phyloP scores from a whole-genome alignment of 495 filamentous ascomycete genomes.

The Hypoxylon cercidicola region DNA sequence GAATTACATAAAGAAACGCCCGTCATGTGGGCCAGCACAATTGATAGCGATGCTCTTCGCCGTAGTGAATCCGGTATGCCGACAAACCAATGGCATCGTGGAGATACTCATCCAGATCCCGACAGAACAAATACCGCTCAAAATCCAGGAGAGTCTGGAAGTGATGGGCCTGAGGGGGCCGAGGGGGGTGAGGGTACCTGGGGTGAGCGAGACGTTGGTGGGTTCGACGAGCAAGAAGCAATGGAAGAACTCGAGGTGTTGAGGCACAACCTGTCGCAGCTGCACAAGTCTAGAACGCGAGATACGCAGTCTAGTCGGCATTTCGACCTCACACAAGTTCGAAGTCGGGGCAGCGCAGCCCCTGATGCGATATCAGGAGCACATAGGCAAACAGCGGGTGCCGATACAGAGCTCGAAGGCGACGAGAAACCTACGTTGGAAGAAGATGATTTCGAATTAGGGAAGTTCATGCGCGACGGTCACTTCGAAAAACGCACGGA shows the following conservation, averaged over 20 bases:
- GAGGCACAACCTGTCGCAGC: constrained; percentile 68
- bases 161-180: constrained; percentile 2
- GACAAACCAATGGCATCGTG: constrained; percentile 42
- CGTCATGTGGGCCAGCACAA: constrained; percentile 39
- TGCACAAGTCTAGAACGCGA: constrained; percentile 65
- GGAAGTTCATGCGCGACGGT: constrained; percentile 79
- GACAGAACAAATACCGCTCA: constrained; percentile 3
- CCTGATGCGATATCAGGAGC: constrained; percentile 19
- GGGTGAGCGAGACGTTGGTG: constrained; percentile 77
- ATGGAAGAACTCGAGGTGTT: constrained; percentile 79
- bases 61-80: constrained; percentile 30
- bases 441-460: constrained; percentile 74
- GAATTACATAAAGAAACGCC: neutral
- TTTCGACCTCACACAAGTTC: constrained; percentile 4
- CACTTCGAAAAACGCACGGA: constrained; percentile 82
- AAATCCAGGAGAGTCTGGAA: neutral
- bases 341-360: constrained; percentile 9
- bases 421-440: constrained; percentile 48
- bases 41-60: constrained; percentile 30
- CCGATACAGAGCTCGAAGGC: constrained; percentile 53
- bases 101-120: constrained; percentile 22
- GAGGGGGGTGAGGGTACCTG: constrained; percentile 67
- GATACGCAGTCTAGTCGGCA: constrained; percentile 44
- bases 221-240: constrained; percentile 69
- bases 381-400: constrained; percentile 11